Base-by-base conservation (phyloP, 169 alveolate genomes). In the Cyclospora cayetanensis region DNA sequence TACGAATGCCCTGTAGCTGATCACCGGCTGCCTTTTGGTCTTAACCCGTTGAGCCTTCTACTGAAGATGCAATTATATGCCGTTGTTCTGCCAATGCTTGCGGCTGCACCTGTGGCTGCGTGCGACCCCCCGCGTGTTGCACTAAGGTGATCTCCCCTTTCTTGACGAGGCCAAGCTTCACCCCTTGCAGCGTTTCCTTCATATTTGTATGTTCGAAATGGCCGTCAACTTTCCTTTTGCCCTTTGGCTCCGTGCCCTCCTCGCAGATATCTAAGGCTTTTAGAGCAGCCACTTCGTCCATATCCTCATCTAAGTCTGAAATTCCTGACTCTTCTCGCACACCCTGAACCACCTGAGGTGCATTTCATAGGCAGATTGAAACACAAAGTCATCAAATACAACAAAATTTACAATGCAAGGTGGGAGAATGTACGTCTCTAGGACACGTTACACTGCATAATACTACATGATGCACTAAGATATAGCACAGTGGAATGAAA, bases 261-360 rank as follows among this genome's bases (percentile, higher is more conserved):
- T 79, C 74, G 42, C 89, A 50, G 34, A 79, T 50, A 27, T 79
- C 74, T 27, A 74, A 79, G 35, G 89, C 74, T 63, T 46, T 79
- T 12, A 79, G 53, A 35, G 74, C 89, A 50, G 76, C 74, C 35
- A 52, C 89, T n/a, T 79, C 89, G 7, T 79, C 89, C 89, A 79
- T 79, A 34, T 79, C 89, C 41, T 50, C 89, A 37, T 79, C 89
- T 39, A 79, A 20, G 53, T 79, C 89, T 74, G 52, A 27, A 50
- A 46, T 50, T 65, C 76, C 89, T 25, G 39, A 79, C n/a, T 53
- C 89, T 31, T 79, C 89, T 1, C 89, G 55, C 11, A 74, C 46
- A 20, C 89, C 70, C 34, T 79, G 72, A n/a, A n/a, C n/a, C n/a
- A n/a, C n/a, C n/a, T n/a, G n/a, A n/a, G n/a, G n/a, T n/a, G n/a